Conservation (phyloP, 2,329 filamentous ascomycete genomes). For the Fusarium oligoseptatum region DNA sequence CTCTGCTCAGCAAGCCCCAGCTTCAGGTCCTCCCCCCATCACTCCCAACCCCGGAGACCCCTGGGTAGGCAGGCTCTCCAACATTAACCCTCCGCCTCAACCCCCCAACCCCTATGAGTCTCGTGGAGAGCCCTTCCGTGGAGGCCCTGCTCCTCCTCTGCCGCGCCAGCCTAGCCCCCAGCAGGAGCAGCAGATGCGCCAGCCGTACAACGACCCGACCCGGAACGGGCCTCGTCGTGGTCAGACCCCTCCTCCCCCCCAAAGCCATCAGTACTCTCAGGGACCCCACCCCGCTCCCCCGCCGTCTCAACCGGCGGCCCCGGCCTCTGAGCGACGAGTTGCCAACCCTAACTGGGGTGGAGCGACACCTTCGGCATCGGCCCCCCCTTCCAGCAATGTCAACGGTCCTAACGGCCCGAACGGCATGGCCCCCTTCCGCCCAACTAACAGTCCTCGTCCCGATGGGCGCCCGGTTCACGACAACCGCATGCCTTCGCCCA, state of each 20-base stretch:
- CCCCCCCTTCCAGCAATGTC: conserved; percentile 55
- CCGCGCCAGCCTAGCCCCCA: conserved; percentile 82
- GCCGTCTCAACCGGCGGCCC: conserved; percentile 62
- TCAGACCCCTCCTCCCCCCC: conserved; percentile 65
- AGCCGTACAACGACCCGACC: conserved; percentile 68
- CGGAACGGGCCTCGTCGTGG: conserved; percentile 60
- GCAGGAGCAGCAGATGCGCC: conserved; percentile 71
- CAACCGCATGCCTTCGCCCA: conserved; percentile 90
- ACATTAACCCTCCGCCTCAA: conserved; percentile 74
- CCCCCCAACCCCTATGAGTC: conserved; percentile 87
- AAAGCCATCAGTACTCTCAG: conserved; percentile 61
- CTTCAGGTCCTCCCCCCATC: conserved; percentile 74
- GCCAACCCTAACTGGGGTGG: conserved; percentile 72
- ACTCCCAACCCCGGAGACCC: conserved; percentile 69
- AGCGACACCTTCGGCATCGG: conserved; percentile 61
- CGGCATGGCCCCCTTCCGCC: conserved; percentile 77
- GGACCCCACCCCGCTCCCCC: conserved; percentile 66
- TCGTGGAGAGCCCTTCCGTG: conserved; percentile 75
- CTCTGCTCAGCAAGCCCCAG: conserved; percentile 70
- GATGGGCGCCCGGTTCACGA: conserved; percentile 88
- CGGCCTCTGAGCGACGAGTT: conserved; percentile 64
- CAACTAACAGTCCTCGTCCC: conserved; percentile 81
- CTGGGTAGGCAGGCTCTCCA: conserved; percentile 56
- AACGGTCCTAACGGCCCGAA: conserved; percentile 57
- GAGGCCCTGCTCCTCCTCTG: conserved; percentile 74